Base-by-base conservation (phyloP, 2,329 filamentous ascomycete species). In the Colletotrichum lentis region DNA sequence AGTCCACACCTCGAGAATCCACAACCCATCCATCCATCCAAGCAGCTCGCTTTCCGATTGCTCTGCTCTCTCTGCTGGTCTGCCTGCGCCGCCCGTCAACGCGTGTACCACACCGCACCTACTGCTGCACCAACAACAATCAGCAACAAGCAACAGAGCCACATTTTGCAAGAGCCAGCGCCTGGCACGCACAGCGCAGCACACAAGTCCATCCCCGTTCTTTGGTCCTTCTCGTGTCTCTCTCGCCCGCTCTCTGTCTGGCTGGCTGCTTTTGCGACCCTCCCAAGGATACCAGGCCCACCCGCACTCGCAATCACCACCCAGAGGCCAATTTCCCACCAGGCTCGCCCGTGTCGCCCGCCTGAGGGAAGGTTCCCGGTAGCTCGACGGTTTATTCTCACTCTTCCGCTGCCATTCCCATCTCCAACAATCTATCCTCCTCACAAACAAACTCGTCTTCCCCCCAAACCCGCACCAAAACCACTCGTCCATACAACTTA, bases 401-500 rank as follows among this genome's bases (percentile, higher is more conserved):
- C 41, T 69, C 62, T 69, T 69, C 62, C 37, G 56, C 46, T 47
- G 31, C 46, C 53, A 69, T 69, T 65, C 62, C 66, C 55, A 66
- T 69, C 62, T 69, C 44, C 44, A 66, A 50, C 62, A 69, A 49
- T 47, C 61, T 56, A 55, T 64, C 66, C 69, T 72, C 56, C 64
- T 73, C 71, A 60, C 69, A 70, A 69, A 69, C 66, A 69, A 24
- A 62, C 50, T 61, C 56, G 49, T 70, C 61, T 55, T 56, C 59
- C 62, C 71, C 72, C 65, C 39, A 52, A 60, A 60, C 49, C 37
- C 37, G 46, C 31, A 39, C 50, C 62, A 69, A 64, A 66, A 61
- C 50, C 72, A 72, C 69, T 69, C 70, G 71, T 72, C 71, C 65
- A 70, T 64, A 67, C 66, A 66, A 73, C 69, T 70, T 60, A 70